Percentiles rank a stretch among this genome's conserved stretches.
Conservation (phyloP, 116 monocot species). For the Thalassia testudinum region DNA sequence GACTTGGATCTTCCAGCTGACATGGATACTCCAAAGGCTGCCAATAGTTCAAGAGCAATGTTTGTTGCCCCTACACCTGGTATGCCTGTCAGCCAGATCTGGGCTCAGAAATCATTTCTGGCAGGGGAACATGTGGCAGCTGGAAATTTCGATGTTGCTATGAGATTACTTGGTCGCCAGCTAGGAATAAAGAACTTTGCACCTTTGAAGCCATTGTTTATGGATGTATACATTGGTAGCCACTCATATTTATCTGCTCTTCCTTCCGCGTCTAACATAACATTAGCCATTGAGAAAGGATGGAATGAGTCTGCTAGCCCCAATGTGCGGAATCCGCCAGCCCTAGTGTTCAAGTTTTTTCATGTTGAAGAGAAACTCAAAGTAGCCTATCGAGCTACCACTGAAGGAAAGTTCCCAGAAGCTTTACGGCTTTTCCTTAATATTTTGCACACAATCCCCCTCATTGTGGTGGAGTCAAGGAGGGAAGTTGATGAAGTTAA, state of each 20-base stretch:
- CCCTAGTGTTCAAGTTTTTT: slow-evolving; percentile 62
- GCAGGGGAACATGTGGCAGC: slow-evolving; percentile 87
- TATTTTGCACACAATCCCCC: slow-evolving; percentile 66
- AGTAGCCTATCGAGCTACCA: slow-evolving; percentile 50
- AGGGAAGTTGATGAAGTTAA: slow-evolving; percentile 95
- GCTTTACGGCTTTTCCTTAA: slow-evolving; percentile 66
- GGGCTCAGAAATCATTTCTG: slow-evolving; percentile 88
- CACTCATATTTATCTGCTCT: slow-evolving; percentile 31
- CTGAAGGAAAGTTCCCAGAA: slow-evolving; percentile 66
- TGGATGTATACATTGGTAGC: slow-evolving; percentile 67
- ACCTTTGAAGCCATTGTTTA: slow-evolving; percentile 64
- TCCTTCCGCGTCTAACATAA: slow-evolving; percentile 23
- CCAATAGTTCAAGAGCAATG: slow-evolving; percentile 5
- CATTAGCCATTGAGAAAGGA: slow-evolving; percentile 72
- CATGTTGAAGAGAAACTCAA: slow-evolving; percentile 84
- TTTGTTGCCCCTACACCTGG: slow-evolving; percentile 45
- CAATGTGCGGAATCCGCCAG: slow-evolving; percentile 58
- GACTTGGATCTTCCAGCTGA: slow-evolving; percentile 55
- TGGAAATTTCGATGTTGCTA: slow-evolving; percentile 83
- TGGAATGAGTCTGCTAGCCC: slow-evolving; percentile 77
- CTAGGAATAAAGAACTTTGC: slow-evolving; percentile 77
- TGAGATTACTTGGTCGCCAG: slow-evolving; percentile 72
- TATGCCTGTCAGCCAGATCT: slow-evolving; percentile 88
- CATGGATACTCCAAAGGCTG: slow-evolving; percentile 35
- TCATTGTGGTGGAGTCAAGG: slow-evolving; percentile 80